Percentiles rank a stretch among this genome's conserved stretches.
Conservation (phyloP, 164 flowering plant genomes). For the Vitis amurensis region DNA sequence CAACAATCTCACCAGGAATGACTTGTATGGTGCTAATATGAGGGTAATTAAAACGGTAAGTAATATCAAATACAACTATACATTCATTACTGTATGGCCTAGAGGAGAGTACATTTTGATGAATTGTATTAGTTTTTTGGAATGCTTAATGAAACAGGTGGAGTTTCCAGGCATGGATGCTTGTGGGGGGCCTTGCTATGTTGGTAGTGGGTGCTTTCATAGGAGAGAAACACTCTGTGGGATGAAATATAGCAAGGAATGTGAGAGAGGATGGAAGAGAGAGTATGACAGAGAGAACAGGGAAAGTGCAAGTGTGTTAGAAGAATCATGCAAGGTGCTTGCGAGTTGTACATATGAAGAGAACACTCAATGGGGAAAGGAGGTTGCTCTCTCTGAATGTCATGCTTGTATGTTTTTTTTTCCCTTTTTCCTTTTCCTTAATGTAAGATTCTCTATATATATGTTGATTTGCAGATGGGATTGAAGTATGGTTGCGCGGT, state of each 20-base stretch:
- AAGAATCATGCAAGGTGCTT: slow-evolving; percentile 27
- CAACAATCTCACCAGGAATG: slow-evolving; percentile 8
- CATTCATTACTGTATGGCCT: too few relatives aligned
- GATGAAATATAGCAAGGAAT: slow-evolving; percentile 18
- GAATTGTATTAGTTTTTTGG: background rate
- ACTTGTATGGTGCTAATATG: slow-evolving; percentile 13
- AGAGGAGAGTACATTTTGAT: too few relatives aligned
- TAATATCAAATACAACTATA: background rate
- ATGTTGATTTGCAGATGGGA: slow-evolving; percentile 30
- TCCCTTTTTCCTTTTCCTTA: too few relatives aligned
- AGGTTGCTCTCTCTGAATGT: slow-evolving; percentile 18
- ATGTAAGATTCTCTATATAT: too few relatives aligned
- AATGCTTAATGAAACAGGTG: slow-evolving; percentile 12
- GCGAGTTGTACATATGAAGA: slow-evolving; percentile 34
- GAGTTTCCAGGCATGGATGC: slow-evolving; percentile 30
- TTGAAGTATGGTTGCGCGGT: slow-evolving; percentile 33
- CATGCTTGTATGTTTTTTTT: too few relatives aligned
- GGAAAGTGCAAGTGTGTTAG: slow-evolving; percentile 15
- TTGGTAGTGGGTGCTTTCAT: slow-evolving; percentile 45
- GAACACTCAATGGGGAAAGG: slow-evolving; percentile 42
- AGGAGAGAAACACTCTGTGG: slow-evolving; percentile 35
- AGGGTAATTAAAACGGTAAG: slow-evolving; percentile 13
- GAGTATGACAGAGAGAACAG: slow-evolving; percentile 3
- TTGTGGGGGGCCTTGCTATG: slow-evolving; percentile 30
- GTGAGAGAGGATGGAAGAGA: slow-evolving; percentile 12